These are phyloP conservation scores for Candida xyloterini DNA, from an alignment of 805 yeast genomes.

Conservation along the genomic window DNA sequence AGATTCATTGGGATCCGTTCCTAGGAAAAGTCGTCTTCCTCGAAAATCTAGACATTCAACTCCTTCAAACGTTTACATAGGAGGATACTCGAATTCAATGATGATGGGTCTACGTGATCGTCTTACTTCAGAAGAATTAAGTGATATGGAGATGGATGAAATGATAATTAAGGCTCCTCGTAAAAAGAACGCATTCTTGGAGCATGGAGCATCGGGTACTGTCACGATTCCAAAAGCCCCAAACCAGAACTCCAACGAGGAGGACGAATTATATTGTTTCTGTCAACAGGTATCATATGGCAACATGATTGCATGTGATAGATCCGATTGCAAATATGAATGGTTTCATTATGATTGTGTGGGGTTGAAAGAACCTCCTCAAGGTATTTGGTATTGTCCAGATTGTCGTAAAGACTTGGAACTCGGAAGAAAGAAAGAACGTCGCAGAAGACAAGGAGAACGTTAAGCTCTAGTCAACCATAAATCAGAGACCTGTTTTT, in stretches of 20 bases:
- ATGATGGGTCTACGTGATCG: conserved; percentile 15
- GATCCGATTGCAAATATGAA: conserved; percentile 56
- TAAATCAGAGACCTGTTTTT: conserved; percentile 47
- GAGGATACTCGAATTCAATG: conserved; percentile 2
- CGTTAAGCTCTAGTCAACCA: conserved; percentile 39
- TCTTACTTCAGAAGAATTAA: conserved; percentile 19
- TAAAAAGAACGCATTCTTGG: conserved; percentile 18
- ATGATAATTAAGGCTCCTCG: conserved; percentile 13
- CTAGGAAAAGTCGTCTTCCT: conserved; percentile 15
- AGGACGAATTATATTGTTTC: conserved; percentile 75
- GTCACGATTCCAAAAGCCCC: conserved; percentile 24
- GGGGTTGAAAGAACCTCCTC: conserved; percentile 89
- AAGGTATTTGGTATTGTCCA: conserved; percentile 96
- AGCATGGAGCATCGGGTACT: conserved; percentile 29
- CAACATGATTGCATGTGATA: conserved; percentile 62
- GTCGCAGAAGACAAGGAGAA: conserved; percentile 18
- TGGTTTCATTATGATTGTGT: conserved; percentile 78
- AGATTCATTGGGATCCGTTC: conserved; percentile 13
- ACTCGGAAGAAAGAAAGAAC: conserved; percentile 26
- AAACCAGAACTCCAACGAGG: conserved; percentile 47
- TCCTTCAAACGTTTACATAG: conserved; percentile 12
- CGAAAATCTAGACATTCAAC: conserved; percentile 22
- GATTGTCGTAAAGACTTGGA: conserved; percentile 54
- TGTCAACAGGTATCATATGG: conserved; percentile 90
- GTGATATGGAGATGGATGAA: conserved; percentile 22